These are phyloP conservation scores for Acanthamoeba lenticulata DNA, from an alignment of 208 protist genomes.

Conservation along the genomic window DNA sequence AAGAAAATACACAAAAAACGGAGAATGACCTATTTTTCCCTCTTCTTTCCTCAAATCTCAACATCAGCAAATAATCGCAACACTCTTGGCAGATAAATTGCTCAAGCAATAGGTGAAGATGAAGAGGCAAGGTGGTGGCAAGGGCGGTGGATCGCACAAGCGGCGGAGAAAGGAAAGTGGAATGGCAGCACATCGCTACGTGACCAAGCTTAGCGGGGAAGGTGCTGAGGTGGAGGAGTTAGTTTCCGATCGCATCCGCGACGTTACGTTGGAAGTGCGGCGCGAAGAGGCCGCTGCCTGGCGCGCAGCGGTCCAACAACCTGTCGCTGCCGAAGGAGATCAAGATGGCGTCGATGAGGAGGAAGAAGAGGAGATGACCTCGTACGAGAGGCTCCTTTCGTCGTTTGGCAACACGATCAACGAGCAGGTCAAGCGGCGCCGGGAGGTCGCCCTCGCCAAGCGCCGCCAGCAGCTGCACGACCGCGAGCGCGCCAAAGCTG, in stretches of 20 bases:
- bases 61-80: not conserved
- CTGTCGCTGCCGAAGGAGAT: not conserved
- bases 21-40: not conserved
- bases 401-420: not conserved
- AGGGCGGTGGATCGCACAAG: not conserved
- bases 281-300: slow-evolving; percentile 36
- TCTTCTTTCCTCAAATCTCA: not conserved
- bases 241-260: not conserved
- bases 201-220: not conserved
- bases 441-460: slow-evolving; percentile 2
- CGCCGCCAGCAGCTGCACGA: not conserved
- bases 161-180: not conserved
- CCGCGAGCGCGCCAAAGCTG: not conserved
- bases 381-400: not conserved
- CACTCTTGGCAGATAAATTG: too few species aligned
- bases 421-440: not conserved
- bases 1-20: slow-evolving; percentile 29
- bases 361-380: slow-evolving; percentile 17
- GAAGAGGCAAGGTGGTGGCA: not conserved
- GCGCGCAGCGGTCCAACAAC: not conserved
- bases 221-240: slow-evolving; percentile 43
- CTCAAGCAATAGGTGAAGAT: too few species aligned
- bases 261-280: not conserved
- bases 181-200: not conserved
- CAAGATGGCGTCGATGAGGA: not conserved